Percentiles rank a stretch among this genome's conserved stretches.
These are phyloP conservation scores for Boletus rex-veris DNA, from an alignment of 768 basidiomycete genomes.

Conservation along the genomic window DNA sequence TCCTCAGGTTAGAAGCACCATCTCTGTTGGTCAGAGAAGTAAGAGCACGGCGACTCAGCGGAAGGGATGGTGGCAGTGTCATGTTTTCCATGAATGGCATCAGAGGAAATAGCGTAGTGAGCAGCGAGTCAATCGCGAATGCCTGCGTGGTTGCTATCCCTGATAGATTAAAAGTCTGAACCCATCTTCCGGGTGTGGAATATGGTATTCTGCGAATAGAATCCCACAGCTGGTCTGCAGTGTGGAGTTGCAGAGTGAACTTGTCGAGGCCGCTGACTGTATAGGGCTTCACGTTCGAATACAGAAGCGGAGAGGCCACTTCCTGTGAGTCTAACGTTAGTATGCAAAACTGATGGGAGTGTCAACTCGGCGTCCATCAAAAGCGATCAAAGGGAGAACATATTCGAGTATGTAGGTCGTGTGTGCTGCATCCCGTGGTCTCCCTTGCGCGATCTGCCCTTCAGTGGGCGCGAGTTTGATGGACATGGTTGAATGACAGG, in stretches of 20 bases:
- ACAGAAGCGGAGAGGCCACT: conserved; percentile 63
- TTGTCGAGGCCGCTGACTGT: conserved; percentile 46
- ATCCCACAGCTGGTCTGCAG: conserved; percentile 80
- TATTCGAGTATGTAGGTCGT: not conserved
- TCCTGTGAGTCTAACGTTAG: conserved; percentile 42
- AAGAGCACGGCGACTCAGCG: conserved; percentile 59
- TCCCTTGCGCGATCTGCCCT: not conserved
- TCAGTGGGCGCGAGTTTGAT: not conserved
- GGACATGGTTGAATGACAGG: not conserved
- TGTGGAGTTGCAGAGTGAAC: conserved; percentile 55
- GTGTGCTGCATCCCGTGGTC: not conserved
- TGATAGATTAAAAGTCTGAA: conserved; percentile 72
- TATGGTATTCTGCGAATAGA: conserved; percentile 83
- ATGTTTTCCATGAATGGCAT: conserved; percentile 59
- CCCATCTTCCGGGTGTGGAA: conserved; percentile 86
- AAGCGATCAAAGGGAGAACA: not conserved
- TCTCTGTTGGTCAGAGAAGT: conserved; percentile 50
- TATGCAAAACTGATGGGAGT: not conserved
- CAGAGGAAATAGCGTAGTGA: conserved; percentile 63
- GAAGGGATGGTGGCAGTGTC: conserved; percentile 51
- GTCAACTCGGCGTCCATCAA: not conserved
- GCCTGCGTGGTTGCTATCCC: conserved; percentile 44
- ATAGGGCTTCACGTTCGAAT: conserved; percentile 48
- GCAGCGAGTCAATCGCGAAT: conserved; percentile 56
- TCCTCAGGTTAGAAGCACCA: conserved; percentile 45